These are phyloP conservation scores for Crithidia bombi DNA, from an alignment of 208 protist species.

Conservation along the genomic window DNA sequence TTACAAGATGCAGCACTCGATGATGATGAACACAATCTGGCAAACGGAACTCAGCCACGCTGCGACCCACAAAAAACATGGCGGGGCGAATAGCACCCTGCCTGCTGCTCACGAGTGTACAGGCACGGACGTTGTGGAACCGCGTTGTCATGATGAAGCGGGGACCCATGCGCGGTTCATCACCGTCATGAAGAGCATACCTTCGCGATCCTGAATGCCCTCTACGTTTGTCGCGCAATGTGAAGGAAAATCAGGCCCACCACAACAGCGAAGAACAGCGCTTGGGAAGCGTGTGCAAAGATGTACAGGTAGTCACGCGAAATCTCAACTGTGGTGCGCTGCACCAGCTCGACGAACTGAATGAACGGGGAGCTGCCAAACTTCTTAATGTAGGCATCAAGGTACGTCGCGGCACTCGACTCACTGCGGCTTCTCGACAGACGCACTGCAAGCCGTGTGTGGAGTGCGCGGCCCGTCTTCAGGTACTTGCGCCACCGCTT, in stretches of 20 bases:
- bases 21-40: conserved; percentile 42
- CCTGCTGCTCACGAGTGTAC: conserved; percentile 72
- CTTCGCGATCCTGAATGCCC: conserved; percentile 66
- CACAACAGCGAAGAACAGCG: conserved; percentile 70
- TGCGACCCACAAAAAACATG: conserved; percentile 54
- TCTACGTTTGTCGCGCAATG: conserved; percentile 47
- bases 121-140: conserved; percentile 54
- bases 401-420: conserved; percentile 46
- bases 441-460: conserved; percentile 56
- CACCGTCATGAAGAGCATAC: conserved; percentile 70
- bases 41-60: conserved; percentile 59
- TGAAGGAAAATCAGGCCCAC: conserved; percentile 78
- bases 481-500: conserved; percentile 73
- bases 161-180: conserved; percentile 70
- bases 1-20: conserved; percentile 72
- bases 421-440: conserved; percentile 39
- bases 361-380: conserved; percentile 51
- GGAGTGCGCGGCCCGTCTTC: conserved; percentile 52
- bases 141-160: conserved; percentile 54
- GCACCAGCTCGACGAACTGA: conserved; percentile 68
- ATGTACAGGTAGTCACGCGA: conserved; percentile 52
- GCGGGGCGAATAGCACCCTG: conserved; percentile 67
- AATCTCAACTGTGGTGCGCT: conserved; percentile 45
- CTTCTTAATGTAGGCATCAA: conserved; percentile 53
- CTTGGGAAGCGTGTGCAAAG: conserved; percentile 46